Conservation (phyloP, 164 flowering plant genomes). For the Amborella trichopoda region DNA sequence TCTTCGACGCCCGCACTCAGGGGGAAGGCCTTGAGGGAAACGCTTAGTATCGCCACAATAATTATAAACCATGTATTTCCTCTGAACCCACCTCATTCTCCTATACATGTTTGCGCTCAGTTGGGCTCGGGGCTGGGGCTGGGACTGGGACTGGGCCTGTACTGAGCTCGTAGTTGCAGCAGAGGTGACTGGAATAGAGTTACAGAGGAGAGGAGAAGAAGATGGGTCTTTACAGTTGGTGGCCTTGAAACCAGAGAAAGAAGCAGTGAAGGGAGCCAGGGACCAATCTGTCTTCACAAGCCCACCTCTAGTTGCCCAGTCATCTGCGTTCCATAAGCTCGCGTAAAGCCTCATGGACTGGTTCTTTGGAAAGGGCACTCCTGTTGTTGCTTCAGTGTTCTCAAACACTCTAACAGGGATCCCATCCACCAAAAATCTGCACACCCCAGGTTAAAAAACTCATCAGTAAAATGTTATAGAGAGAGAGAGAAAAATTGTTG, state of each 20-base stretch:
- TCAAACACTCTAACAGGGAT: constrained; percentile 5
- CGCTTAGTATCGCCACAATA: background rate
- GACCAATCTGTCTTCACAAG: constrained; percentile 2
- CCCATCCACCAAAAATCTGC: constrained; percentile 7
- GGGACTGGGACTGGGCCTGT: background rate
- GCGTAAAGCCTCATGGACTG: constrained; percentile 6
- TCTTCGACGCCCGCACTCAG: too few species aligned
- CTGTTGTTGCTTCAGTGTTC: background rate
- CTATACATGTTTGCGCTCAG: background rate
- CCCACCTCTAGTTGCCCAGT: constrained; percentile 8
- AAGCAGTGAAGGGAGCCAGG: constrained; percentile 7
- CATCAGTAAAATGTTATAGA: too few species aligned
- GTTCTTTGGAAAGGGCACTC: constrained; percentile 3
- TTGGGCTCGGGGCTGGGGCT: background rate
- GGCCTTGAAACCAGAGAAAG: background rate
- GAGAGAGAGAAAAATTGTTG: too few species aligned
- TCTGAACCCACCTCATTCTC: too few species aligned
- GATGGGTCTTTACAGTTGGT: background rate
- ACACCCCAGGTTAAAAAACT: too few species aligned
- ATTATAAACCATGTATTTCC: background rate
- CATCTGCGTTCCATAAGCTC: constrained; percentile 9
- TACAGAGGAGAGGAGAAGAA: too few species aligned
- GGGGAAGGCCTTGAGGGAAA: constrained; percentile 1
- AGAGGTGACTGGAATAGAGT: too few species aligned
- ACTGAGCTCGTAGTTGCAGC: too few species aligned